Percentiles rank a stretch among this genome's conserved stretches.
These are phyloP conservation scores for Euclidium syriacum DNA, from an alignment of 345 rosid species.

Conservation along the genomic window DNA sequence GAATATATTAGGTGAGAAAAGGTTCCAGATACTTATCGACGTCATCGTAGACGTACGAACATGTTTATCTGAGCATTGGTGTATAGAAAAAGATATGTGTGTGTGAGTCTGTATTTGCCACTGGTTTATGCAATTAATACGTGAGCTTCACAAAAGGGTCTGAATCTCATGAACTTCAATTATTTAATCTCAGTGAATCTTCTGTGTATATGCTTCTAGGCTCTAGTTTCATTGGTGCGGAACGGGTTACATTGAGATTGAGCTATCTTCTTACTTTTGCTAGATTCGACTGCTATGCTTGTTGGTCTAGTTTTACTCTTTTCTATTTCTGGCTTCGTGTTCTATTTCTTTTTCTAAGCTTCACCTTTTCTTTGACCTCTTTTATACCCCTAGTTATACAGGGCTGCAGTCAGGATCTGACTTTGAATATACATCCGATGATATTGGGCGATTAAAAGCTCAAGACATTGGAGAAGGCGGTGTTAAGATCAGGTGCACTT, in stretches of 20 bases:
- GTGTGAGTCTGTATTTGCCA: neutral
- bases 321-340: neutral
- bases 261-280: neutral
- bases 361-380: neutral
- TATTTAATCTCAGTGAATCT: neutral
- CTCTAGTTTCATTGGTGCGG: neutral
- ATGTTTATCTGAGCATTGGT: neutral
- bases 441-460: conserved; percentile 47
- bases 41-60: neutral
- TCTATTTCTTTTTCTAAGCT: conserved; percentile 3
- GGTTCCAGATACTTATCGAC: neutral
- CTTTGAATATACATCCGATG: conserved; percentile 35
- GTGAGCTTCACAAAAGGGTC: neutral
- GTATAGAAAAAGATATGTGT: neutral
- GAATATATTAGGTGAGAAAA: neutral
- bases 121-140: neutral
- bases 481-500: conserved; percentile 69
- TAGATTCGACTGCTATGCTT: neutral
- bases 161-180: neutral
- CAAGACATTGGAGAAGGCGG: conserved; percentile 91
- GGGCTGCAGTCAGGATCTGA: conserved; percentile 50
- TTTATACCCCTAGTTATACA: conserved; percentile 48
- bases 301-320: neutral
- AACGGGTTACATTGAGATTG: neutral
- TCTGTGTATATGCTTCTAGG: neutral